Evolutionary conservation across 805 yeast species (phyloP), one percentile per base, ranked within the genome.

Genomic region (Priceomyces castillae): DNA sequence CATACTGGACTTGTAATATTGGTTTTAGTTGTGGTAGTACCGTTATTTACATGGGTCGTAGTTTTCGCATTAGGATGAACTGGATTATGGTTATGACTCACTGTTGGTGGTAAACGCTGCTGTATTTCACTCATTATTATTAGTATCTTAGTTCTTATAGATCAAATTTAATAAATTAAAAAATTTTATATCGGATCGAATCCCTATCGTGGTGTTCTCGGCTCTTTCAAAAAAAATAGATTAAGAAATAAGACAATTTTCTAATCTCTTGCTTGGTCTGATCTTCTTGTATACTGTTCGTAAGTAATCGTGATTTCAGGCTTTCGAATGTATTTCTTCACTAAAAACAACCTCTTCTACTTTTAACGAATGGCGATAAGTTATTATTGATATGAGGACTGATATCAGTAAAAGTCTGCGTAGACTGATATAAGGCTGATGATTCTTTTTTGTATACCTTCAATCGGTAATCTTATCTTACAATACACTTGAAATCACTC

Each of bases 1-100:
- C 98, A 90, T 17, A 84, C 76, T 3, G 95, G 88, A 26, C 80
- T 70, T 11, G 82, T 63, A 47, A 80, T 77, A 54, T 78, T 81
- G 14, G 82, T 73, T 51, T 80, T 81, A 14, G 84, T 72, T n/a
- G 86, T 80, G 18, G 84, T 77, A 30, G 83, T 71, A 22, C 86
- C 86, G 53, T 79, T 80, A 19, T 71, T 67, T 25, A 78, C 71
- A 46, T 74, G 79, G 28, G 80, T 75, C 7, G 83, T 80, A 3
- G 83, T 69, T 57, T 80, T 81, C 3, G 83, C 84, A 59, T 81
- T 81, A 16, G 86, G 86, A 53, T 77, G 82, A 20, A 72, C 69
- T 7, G 74, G 74, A 46, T 53, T 59, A 10, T 58, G 48, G 43
- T 48, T 51, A 34, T 49, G 46, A 35, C 53, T 37, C 18, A 41